Base-by-base conservation (phyloP, 148 eudicot species). In the Nyssa sinensis region DNA sequence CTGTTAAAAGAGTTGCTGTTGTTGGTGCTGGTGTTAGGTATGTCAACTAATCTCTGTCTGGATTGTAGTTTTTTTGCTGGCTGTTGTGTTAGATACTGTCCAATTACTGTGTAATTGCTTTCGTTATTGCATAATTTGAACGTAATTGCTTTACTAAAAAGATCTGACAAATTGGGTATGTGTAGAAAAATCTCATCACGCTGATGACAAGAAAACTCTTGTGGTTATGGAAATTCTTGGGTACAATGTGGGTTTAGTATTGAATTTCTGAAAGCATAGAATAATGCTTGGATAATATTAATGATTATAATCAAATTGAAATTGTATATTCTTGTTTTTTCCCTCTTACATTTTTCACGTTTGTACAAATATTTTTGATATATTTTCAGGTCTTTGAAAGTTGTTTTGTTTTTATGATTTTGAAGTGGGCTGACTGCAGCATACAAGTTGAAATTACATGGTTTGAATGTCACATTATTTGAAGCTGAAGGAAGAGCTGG, bases 371-470 rank as follows among this genome's bases (percentile, higher is more conserved):
- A 19, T 9, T 49, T 17, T 49, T 17, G 57, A 49, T 49, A 13
- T 49, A 49, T 49, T 37, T 35, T 24, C 41, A 27, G 10, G 57
- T 16, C 17, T 30, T 64, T 30, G 23, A 28, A 70, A 55, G 44
- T 25, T 23, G 55, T 28, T 51, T 14, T 19, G 25, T 51, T 59
- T 71, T 64, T 74, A 37, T 82, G 19, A 37, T 57, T 72, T 73
- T 88, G 72, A 74, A 95, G 98, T 84, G 98, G 98, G 74, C 94
- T 92, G 77, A 95, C 98, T 72, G 97, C 98, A 7, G 98, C 98
- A 11, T 89, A 89, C 83, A 92, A 89, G 86, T 81, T 95, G 62
- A 92, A 92, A 74, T 81, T 85, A 28, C 84, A 87, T 72, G 94
- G 96, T 12, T 73, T 95, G 73, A 83, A 73, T 75, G 96, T 92